Base-by-base conservation (phyloP, 2,329 filamentous ascomycete genomes). In the Aaosphaeria arxii region DNA sequence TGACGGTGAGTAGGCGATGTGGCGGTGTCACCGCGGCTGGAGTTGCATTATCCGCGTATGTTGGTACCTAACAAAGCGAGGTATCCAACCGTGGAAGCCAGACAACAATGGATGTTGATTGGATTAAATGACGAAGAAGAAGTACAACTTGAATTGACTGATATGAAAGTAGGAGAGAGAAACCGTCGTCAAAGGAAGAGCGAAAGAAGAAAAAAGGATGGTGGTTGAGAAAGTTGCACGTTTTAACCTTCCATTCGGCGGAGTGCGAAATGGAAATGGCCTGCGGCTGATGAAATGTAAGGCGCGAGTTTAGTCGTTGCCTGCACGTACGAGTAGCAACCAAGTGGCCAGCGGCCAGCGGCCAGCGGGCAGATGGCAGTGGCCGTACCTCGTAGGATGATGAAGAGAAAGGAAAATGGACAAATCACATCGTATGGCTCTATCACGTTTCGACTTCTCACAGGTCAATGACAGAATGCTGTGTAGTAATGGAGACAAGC, bases 371-470 rank as follows among this genome's bases (percentile, higher is more conserved):
- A 24, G 17, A 24, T 24, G 17, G 17, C 17, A 36, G 33, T 36
- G n/a, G 33, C 7, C 33, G 33, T 7, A n/a, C n/a, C 7, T 7
- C n/a, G 7, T 9, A 36, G 33, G 9, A 36, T 9, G 33, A 9
- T 36, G 4, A 3, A 36, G n/a, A 36, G 33, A 9, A 36, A 17
- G 11, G 6, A 11, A 30, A 43, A 30, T 43, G 7, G 17, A 17
- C 41, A 29, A 56, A 44, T 58, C 13, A 41, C 11, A 17, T 42
- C 29, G 30, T 32, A 33, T 48, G 50, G 48, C 36, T 45, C 53
- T 58, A 58, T 58, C 55, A 56, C 48, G 49, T 56, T 58, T 36
- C 5, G 29, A n/a, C 28, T 17, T 11, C 31, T 29, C 6, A 17
- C 11, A 28, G 31, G 31, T 36, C 30, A 17, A 58, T 58, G 51